Percentiles rank a stretch among this genome's conserved stretches.
These are phyloP conservation scores for Lipomyces yamadae DNA, from an alignment of 805 yeast species.

Conservation along the genomic window DNA sequence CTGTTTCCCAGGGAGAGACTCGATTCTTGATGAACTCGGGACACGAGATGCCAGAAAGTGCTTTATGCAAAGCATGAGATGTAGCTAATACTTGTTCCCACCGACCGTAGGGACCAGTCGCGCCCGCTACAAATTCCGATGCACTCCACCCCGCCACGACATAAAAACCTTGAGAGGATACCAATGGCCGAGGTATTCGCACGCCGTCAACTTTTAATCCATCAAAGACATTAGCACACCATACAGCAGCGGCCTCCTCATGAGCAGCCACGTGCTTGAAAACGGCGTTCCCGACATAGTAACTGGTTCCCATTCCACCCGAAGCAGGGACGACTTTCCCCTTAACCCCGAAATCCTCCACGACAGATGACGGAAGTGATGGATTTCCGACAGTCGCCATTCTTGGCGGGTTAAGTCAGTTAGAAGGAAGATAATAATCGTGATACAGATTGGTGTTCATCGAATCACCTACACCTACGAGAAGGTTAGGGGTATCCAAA, in stretches of 20 bases:
- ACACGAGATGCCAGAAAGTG: neutral
- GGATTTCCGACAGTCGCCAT: neutral
- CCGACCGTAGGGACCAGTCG: neutral
- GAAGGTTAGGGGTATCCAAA: no score
- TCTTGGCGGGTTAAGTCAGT: no score
- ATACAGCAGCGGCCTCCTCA: neutral
- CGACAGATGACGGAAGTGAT: neutral
- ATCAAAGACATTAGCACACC: conserved; percentile 7
- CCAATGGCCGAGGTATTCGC: conserved; percentile 6
- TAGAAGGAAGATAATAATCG: neutral
- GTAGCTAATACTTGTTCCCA: conserved; percentile 4
- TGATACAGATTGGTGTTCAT: no score
- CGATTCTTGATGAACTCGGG: conserved; percentile 5
- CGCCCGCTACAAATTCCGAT: conserved; percentile 2
- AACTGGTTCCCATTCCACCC: conserved; percentile 5
- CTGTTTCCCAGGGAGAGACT: conserved; percentile 7
- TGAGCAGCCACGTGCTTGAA: conserved; percentile 6
- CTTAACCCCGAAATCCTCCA: neutral
- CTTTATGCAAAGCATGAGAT: conserved; percentile 4
- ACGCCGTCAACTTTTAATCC: conserved; percentile 4
- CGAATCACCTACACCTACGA: no score
- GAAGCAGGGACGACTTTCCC: neutral
- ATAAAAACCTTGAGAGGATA: neutral
- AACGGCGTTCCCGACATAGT: conserved; percentile 1
- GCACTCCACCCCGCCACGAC: conserved; percentile 3